Evolutionary conservation across 352 stramenopile species (phyloP).

Genomic region (Aphanomyces cochlioides): DNA sequence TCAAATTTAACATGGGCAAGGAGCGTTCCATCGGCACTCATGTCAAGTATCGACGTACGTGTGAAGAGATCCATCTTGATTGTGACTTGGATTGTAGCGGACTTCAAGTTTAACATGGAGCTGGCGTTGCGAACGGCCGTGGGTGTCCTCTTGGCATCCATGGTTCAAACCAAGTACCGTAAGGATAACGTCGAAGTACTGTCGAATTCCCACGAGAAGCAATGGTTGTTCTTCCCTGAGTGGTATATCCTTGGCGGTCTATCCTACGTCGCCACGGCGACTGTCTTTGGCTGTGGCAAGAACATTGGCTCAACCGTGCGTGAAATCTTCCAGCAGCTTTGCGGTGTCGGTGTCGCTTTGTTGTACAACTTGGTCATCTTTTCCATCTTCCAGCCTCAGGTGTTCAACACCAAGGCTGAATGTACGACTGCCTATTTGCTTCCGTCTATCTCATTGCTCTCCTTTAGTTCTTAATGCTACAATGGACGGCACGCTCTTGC

Average conservation of each 20-base stretch:
- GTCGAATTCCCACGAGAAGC: constrained; percentile 35
- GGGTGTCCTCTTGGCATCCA: constrained; percentile 63
- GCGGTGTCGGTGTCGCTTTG: constrained; percentile 67
- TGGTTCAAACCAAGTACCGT: constrained; percentile 57
- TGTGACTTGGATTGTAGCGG: constrained; percentile 10
- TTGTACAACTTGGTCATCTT: constrained; percentile 77
- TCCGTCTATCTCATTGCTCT: constrained; percentile 38
- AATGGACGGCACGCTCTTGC: constrained; percentile 6
- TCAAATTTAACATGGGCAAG: constrained; percentile 28
- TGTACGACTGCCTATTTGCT: constrained; percentile 33
- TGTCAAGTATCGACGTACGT: constrained; percentile 17
- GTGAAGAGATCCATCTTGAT: not conserved
- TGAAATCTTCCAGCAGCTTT: constrained; percentile 69
- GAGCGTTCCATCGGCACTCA: constrained; percentile 7
- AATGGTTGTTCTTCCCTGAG: constrained; percentile 65
- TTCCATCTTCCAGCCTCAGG: constrained; percentile 36
- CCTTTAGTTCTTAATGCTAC: constrained; percentile 26
- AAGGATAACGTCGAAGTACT: constrained; percentile 9
- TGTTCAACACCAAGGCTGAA: constrained; percentile 20
- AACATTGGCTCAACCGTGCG: constrained; percentile 64
- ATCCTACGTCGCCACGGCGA: constrained; percentile 68
- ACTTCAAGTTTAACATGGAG: constrained; percentile 26
- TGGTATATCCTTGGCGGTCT: constrained; percentile 69
- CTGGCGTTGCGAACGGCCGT: constrained; percentile 59
- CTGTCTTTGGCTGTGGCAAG: constrained; percentile 68